Evolutionary conservation across 1,284 basidiomycete genomes (phyloP).

Genomic region (Cutaneotrichosporon cutaneum): DNA sequence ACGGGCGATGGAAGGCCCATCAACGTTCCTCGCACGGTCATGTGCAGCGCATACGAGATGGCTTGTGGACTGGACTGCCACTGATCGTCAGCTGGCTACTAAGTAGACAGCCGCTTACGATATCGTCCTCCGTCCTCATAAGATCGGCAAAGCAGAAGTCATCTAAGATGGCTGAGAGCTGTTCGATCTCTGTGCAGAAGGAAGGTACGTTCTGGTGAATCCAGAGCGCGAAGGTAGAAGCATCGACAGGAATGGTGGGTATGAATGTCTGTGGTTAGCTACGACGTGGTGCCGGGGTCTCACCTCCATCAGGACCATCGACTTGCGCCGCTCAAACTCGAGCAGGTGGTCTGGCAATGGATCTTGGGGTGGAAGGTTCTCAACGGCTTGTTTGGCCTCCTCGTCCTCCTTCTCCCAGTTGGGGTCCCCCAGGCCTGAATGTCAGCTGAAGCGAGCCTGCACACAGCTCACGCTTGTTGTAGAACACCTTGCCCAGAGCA

Average conservation of each 20-base stretch:
- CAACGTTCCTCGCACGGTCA: conserved; percentile 72
- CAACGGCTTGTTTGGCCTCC: conserved; percentile 30
- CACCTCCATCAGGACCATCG: conserved; percentile 79
- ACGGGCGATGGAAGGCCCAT: conserved; percentile 85
- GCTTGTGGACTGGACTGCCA: conserved; percentile 63
- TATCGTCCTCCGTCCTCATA: conserved; percentile 65
- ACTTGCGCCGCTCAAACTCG: conserved; percentile 65
- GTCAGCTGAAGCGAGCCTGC: too few relatives aligned
- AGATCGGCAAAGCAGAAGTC: conserved; percentile 78
- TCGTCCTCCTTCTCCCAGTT: conserved; percentile 37
- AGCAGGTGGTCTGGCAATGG: conserved; percentile 61
- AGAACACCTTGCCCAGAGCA: conserved; percentile 86
- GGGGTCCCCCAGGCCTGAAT: conserved; percentile 44
- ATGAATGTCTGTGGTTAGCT: conserved; percentile 49
- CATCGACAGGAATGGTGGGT: conserved; percentile 84
- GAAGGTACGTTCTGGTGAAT: conserved; percentile 88
- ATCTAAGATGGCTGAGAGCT: conserved; percentile 70
- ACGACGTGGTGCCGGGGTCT: conserved; percentile 32
- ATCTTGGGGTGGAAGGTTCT: conserved; percentile 53
- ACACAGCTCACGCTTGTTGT: conserved; percentile 90
- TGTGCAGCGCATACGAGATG: conserved; percentile 80
- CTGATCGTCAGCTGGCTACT: conserved; percentile 51
- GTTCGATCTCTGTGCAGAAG: conserved; percentile 75
- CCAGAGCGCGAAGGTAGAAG: conserved; percentile 82
- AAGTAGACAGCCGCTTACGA: conserved; percentile 56